Evolutionary conservation across 306 rosid species (phyloP), one percentile per base, ranked within the genome.

Genomic region (Oxytropis ochrocephala): DNA sequence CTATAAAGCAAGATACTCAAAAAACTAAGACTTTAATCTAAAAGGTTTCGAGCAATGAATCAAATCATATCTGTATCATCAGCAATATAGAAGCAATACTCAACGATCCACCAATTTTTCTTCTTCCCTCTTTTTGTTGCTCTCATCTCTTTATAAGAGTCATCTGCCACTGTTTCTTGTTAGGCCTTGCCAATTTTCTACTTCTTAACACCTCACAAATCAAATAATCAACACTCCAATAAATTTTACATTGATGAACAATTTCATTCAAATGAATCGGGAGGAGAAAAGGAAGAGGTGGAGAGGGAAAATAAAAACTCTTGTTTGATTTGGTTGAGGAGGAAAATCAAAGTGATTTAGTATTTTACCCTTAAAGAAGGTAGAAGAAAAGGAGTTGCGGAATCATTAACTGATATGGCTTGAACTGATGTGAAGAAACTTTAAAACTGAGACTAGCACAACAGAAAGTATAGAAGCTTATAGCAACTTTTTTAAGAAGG

Each of bases 181-280:
- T 21, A 49, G 24, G 36, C 11, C 38, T 36, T 12, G 38, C 10
- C 13, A 73, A 61, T 3, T 9, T 24, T 73, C 32, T 19, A 19
- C 55, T 21, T 63, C 63, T 29, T 44, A 61, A 21, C 33, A 75
- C 35, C 67, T 44, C 52, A 55, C 32, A 39, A 49, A 38, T 75
- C 47, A 67, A 67, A 48, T 57, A 35, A 29, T 42, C 67, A 72
- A 41, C 17, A 47, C 3, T 47, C 61, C 61, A 38, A 14, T 36
- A 57, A 21, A 70, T 42, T 24, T 24, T 43, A 39, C 10, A 73
- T 38, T 7, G 29, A 24, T 4, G 6, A 62, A 50, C 30, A 17
- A 11, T 8, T 50, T 8, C 29, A 10, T 8, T 50, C n/a, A 50
- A 19, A 49, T 3, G 52, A 11, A 8, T 21, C 24, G 1, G 10